These are phyloP conservation scores for Chlorella sorokiniana DNA, from an alignment of 139 green algal genomes.

Conservation along the genomic window DNA sequence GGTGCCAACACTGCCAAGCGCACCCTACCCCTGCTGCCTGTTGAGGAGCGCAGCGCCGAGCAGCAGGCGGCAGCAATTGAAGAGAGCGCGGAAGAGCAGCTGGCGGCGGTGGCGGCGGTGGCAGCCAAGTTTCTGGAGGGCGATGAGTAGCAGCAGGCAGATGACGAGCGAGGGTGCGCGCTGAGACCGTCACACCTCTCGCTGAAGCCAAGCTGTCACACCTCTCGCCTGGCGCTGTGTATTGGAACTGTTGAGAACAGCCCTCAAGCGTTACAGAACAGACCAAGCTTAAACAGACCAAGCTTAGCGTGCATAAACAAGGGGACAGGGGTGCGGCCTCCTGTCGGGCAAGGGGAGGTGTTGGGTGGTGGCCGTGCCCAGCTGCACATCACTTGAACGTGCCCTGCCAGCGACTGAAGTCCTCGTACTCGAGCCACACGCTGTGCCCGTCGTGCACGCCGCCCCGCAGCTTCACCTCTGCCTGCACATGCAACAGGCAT, in stretches of 20 bases:
- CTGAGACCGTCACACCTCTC: too few relatives aligned
- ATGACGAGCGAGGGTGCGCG: neutral
- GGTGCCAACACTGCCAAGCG: neutral
- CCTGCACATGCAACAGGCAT: neutral
- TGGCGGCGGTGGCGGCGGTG: neutral
- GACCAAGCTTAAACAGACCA: too few relatives aligned
- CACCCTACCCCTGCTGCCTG: constrained; percentile 8
- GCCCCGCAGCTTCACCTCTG: constrained; percentile 40
- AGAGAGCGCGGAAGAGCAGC: neutral
- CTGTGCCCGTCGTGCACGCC: constrained; percentile 54
- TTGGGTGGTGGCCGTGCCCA: neutral
- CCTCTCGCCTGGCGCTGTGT: too few relatives aligned
- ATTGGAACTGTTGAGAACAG: too few relatives aligned
- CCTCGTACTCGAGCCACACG: constrained; percentile 89
- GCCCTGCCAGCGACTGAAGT: constrained; percentile 64
- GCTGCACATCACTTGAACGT: constrained; percentile 19
- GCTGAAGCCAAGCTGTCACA: too few relatives aligned
- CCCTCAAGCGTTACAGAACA: too few relatives aligned
- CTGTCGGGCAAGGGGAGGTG: neutral
- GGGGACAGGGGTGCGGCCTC: too few relatives aligned
- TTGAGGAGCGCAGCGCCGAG: constrained; percentile 34
- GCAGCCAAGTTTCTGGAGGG: neutral
- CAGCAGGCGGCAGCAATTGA: constrained; percentile 30
- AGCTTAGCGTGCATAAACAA: too few relatives aligned
- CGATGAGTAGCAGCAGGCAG: neutral